Percentiles rank a stretch among this genome's conserved stretches.
phyloP scores from a whole-genome alignment of 2,329 filamentous ascomycete species.

The Verruconis gallopava region DNA sequence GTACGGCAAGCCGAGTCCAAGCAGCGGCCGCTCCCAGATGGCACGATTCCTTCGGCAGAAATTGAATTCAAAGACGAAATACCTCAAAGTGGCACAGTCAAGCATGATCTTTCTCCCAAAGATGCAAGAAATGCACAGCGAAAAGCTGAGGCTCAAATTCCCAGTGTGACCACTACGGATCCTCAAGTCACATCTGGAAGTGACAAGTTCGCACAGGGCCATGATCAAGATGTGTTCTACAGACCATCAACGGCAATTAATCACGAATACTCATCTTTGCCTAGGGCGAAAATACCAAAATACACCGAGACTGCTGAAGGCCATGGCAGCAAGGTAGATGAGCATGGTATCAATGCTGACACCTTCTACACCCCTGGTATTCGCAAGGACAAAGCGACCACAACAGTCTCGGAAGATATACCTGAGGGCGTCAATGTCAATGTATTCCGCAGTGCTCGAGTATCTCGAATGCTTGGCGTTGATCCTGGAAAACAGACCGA shows the following conservation, averaged over 20 bases:
- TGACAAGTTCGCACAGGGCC: conserved; percentile 21
- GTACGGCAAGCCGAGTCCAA: conserved; percentile 34
- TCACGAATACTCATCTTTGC: conserved; percentile 38
- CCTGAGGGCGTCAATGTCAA: conserved; percentile 47
- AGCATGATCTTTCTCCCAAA: conserved; percentile 25
- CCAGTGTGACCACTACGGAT: conserved; percentile 30
- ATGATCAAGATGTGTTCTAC: conserved; percentile 45
- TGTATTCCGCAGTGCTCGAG: conserved; percentile 47
- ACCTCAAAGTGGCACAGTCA: conserved; percentile 17
- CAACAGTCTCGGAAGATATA: conserved; percentile 26
- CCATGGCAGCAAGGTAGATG: conserved; percentile 27
- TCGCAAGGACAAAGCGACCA: neutral
- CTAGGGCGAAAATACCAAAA: conserved; percentile 43
- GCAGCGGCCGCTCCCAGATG: conserved; percentile 35
- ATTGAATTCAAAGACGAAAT: conserved; percentile 5
- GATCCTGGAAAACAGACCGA: conserved; percentile 22
- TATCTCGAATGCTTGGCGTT: conserved; percentile 41
- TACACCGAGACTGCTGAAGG: conserved; percentile 34
- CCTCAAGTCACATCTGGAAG: conserved; percentile 15
- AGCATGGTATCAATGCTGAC: conserved; percentile 40
- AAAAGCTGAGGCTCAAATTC: conserved; percentile 39
- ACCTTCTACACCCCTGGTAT: conserved; percentile 33
- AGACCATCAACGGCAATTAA: conserved; percentile 34
- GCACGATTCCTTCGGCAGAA: conserved; percentile 31
- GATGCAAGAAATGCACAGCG: conserved; percentile 34